Conservation (phyloP, 352 stramenopile genomes). For the Pythium monospermum region DNA sequence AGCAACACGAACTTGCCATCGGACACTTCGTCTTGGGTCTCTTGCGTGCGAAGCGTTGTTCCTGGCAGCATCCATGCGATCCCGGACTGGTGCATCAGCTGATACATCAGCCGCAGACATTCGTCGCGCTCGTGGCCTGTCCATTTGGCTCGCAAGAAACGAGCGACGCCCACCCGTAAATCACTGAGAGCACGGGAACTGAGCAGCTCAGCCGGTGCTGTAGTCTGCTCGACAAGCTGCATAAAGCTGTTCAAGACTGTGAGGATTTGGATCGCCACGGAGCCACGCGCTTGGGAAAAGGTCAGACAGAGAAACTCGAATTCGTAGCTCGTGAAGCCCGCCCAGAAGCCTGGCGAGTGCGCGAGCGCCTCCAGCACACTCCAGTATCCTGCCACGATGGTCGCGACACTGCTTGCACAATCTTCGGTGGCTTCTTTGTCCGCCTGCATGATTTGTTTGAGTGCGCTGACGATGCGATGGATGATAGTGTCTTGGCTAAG, state of each 20-base stretch:
- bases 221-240: slow-evolving; percentile 36
- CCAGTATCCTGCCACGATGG: slow-evolving; percentile 33
- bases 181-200: slow-evolving; percentile 51
- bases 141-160: slow-evolving; percentile 68
- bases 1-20: slow-evolving; percentile 72
- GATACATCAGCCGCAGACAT: slow-evolving; percentile 49
- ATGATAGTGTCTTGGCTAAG: slow-evolving; percentile 31
- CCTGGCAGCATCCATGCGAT: slow-evolving; percentile 61
- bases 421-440: slow-evolving; percentile 18
- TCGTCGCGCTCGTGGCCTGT: slow-evolving; percentile 63
- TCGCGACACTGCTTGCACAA: slow-evolving; percentile 23
- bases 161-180: slow-evolving; percentile 51
- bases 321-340: slow-evolving; percentile 37
- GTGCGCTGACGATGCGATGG: slow-evolving; percentile 34
- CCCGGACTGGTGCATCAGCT: slow-evolving; percentile 56
- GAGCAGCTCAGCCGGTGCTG: slow-evolving; percentile 40
- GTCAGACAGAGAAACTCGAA: slow-evolving; percentile 64
- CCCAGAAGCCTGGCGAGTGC: slow-evolving; percentile 36
- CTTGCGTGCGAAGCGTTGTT: slow-evolving; percentile 42
- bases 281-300: slow-evolving; percentile 36
- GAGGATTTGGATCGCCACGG: slow-evolving; percentile 36
- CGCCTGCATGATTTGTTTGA: slow-evolving; percentile 35
- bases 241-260: slow-evolving; percentile 55
- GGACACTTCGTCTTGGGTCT: slow-evolving; percentile 45
- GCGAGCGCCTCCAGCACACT: slow-evolving; percentile 38